phyloP scores from a whole-genome alignment of 2,329 filamentous ascomycete genomes.

The Fusarium tuaranense region DNA sequence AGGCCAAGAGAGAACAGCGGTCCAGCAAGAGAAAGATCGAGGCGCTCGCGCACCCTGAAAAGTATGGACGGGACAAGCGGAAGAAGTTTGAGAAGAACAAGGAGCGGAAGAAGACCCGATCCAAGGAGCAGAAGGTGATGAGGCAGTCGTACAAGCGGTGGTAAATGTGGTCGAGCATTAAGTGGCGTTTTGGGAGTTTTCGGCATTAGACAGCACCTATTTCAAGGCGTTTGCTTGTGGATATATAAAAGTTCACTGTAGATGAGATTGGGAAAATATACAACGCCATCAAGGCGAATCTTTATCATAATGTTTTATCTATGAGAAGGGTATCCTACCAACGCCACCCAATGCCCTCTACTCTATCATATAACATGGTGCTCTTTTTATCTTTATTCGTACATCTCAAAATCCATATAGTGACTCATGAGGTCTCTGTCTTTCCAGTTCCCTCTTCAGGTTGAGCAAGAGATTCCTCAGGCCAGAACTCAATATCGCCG shows the following conservation, averaged over 20 bases:
- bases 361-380: slow-evolving; percentile 32
- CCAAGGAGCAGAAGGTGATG: slow-evolving; percentile 76
- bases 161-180: slow-evolving; percentile 43
- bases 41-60: slow-evolving; percentile 84
- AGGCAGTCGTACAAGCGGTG: slow-evolving; percentile 75
- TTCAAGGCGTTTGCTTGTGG: slow-evolving; percentile 32
- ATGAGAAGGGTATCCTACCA: slow-evolving; percentile 36
- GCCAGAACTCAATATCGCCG: slow-evolving; percentile 94
- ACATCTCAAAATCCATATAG: background rate
- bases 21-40: slow-evolving; percentile 90
- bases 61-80: slow-evolving; percentile 80
- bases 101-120: slow-evolving; percentile 83
- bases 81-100: slow-evolving; percentile 88
- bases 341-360: slow-evolving; percentile 36
- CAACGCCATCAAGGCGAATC: slow-evolving; percentile 1
- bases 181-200: slow-evolving; percentile 43
- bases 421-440: slow-evolving; percentile 11
- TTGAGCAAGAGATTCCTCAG: slow-evolving; percentile 66
- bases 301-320: slow-evolving; percentile 15
- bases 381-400: background rate
- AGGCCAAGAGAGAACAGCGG: slow-evolving; percentile 77
- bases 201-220: slow-evolving; percentile 20
- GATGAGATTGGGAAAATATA: slow-evolving; percentile 20
- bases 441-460: slow-evolving; percentile 35
- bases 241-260: slow-evolving; percentile 25